Evolutionary conservation across 1,139 yeast genomes (phyloP), one percentile per base, ranked within the genome.

Genomic region (Pichia sp.): DNA sequence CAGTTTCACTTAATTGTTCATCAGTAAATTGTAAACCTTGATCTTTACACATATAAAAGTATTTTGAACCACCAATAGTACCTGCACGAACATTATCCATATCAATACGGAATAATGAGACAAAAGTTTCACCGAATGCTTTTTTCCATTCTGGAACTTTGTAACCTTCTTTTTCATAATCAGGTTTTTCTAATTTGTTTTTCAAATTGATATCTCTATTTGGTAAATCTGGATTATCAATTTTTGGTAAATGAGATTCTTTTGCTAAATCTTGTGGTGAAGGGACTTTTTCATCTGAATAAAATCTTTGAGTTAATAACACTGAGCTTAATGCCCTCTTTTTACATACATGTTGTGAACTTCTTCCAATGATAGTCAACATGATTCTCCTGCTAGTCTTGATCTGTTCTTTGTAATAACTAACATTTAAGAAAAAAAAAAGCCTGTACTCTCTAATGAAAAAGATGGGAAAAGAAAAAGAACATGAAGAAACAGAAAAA

Each of bases 81-180:
- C 97, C 97, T 1, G 97, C 83, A 62, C 97, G 76, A 40, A 92
- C 76, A 55, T 79, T 78, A 67, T 90, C 97, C 95, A 90, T 87
- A 65, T 92, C 97, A 49, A 92, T 69, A 52, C 77, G 73, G 61
- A 90, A 82, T 1, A 78, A 50, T 32, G 76, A 72, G 51, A 90
- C 77, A 31, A 87, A 73, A 43, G 74, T 64, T 62, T 87, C 92
- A 51, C 96, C 96, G 34, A 87, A 62, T 6, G 73, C 68, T 58
- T 80, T 82, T 55, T 83, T 78, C 80, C 89, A 82, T 37, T 71
- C 67, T 0, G 95, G 79, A 63, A 87, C 71, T 50, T 72, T 67
- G 56, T 75, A 83, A 6, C 62, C 65, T 23, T 72, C 75, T 40
- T 73, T 72, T 62, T 85, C 94, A 51, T 79, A 80, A 48, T 73